Percentiles rank a stretch among this genome's conserved stretches.
Evolutionary conservation across 2,329 filamentous ascomycete genomes (phyloP).

Genomic region (Cryphonectria nitschkei): DNA sequence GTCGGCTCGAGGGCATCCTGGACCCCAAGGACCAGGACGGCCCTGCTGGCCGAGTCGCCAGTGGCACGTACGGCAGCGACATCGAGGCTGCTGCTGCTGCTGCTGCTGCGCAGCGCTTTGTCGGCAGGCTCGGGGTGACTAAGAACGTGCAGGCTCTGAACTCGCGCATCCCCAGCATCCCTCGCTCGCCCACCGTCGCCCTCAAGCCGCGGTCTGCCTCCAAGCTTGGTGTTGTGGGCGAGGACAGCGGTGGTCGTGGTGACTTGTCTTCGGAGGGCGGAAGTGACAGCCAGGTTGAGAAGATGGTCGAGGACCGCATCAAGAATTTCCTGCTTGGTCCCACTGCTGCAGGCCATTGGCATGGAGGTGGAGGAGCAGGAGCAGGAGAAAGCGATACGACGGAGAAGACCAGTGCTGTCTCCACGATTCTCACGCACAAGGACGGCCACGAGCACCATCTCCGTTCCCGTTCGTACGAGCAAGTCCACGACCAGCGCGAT

Average conservation of each 20-base stretch:
- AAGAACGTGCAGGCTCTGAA: constrained; percentile 2
- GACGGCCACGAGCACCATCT: background rate
- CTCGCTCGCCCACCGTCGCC: constrained; percentile 16
- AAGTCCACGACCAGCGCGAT: too few species aligned
- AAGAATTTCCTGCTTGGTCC: constrained; percentile 16
- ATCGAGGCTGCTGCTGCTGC: constrained; percentile 10
- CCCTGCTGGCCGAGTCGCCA: constrained; percentile 15
- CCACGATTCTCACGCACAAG: background rate
- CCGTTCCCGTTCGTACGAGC: background rate
- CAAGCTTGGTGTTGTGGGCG: constrained; percentile 14
- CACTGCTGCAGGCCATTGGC: background rate
- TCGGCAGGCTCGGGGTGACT: background rate
- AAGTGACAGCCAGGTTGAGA: background rate
- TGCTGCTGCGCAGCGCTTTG: background rate
- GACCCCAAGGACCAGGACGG: constrained; percentile 20
- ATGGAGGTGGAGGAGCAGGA: background rate
- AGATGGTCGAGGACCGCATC: constrained; percentile 6
- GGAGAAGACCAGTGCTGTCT: background rate
- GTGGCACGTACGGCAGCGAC: constrained; percentile 22
- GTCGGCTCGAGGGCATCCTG: constrained; percentile 21
- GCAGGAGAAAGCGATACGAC: background rate
- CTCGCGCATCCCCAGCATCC: constrained; percentile 7
- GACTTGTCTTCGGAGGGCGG: constrained; percentile 10
- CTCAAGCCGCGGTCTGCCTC: constrained; percentile 14
- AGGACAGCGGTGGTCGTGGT: constrained; percentile 1